Evolutionary conservation across 2,329 filamentous ascomycete species (phyloP).

Genomic region (Clonostachys rosea): DNA sequence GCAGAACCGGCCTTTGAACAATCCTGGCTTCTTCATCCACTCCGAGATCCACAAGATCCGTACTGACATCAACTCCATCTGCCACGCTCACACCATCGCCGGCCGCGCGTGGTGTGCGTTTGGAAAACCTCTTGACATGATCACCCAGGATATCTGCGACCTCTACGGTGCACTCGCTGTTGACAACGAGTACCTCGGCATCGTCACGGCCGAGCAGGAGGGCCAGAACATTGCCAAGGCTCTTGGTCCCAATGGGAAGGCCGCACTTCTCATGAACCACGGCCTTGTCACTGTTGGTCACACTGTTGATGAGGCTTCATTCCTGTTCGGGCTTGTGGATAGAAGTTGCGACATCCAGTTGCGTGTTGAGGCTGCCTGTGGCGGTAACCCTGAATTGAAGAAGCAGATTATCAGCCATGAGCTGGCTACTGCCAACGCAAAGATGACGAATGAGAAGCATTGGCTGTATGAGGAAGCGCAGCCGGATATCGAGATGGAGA

Average conservation of each 20-base stretch:
- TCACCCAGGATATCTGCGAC: constrained; percentile 63
- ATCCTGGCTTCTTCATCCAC: constrained; percentile 68
- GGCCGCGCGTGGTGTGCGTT: constrained; percentile 68
- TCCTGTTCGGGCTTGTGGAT: constrained; percentile 65
- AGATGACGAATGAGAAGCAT: constrained; percentile 40
- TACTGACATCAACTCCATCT: constrained; percentile 60
- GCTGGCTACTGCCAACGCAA: constrained; percentile 29
- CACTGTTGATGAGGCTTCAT: constrained; percentile 72
- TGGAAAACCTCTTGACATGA: constrained; percentile 61
- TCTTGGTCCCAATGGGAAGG: constrained; percentile 53
- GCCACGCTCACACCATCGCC: constrained; percentile 62
- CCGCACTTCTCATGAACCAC: constrained; percentile 65
- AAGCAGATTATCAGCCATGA: constrained; percentile 35
- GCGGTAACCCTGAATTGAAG: constrained; percentile 29
- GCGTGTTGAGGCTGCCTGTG: constrained; percentile 59
- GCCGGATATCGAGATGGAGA: constrained; percentile 39
- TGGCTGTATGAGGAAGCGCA: constrained; percentile 39
- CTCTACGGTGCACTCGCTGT: constrained; percentile 59
- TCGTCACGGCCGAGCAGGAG: constrained; percentile 57
- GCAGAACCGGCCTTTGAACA: constrained; percentile 52
- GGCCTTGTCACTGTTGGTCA: constrained; percentile 65
- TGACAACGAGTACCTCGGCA: constrained; percentile 52
- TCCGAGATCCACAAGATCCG: constrained; percentile 62
- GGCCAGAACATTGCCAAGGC: constrained; percentile 59
- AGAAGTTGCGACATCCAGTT: constrained; percentile 65